Evolutionary conservation across 306 rosid species (phyloP).

Genomic region (Lathyrus aphaca): DNA sequence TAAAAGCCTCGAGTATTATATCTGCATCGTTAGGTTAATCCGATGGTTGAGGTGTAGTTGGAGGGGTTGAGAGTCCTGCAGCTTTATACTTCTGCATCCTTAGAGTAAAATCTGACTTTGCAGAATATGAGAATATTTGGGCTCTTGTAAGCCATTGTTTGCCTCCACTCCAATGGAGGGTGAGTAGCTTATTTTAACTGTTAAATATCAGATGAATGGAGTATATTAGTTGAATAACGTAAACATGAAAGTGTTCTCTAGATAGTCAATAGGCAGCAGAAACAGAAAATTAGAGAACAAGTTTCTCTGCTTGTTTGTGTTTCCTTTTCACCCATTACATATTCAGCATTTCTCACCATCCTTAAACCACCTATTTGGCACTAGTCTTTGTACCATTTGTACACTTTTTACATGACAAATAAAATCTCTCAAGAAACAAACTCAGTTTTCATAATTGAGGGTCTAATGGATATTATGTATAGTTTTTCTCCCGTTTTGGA

Average conservation of each 20-base stretch:
- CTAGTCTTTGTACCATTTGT: constrained; percentile 20
- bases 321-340: constrained; percentile 41
- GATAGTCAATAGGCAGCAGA: constrained; percentile 18
- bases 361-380: constrained; percentile 44
- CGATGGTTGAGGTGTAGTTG: background rate
- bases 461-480: background rate
- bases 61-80: too few species aligned
- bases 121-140: too few species aligned
- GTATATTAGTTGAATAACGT: too few species aligned
- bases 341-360: constrained; percentile 54
- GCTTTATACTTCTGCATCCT: too few species aligned
- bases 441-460: constrained; percentile 22
- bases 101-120: too few species aligned
- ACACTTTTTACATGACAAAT: constrained; percentile 20
- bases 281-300: constrained; percentile 25
- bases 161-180: too few species aligned
- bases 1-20: background rate
- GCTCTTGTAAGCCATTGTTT: too few species aligned
- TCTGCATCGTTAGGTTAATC: background rate
- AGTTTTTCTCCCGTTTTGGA: too few species aligned
- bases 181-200: too few species aligned
- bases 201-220: too few species aligned
- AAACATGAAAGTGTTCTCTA: background rate
- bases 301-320: constrained; percentile 34
- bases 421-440: background rate